A percentile compares a stretch with the other conserved stretches of the same genome.
Evolutionary conservation across 1,284 basidiomycete species (phyloP).

Genomic region (Papiliotrema fonsecae): DNA sequence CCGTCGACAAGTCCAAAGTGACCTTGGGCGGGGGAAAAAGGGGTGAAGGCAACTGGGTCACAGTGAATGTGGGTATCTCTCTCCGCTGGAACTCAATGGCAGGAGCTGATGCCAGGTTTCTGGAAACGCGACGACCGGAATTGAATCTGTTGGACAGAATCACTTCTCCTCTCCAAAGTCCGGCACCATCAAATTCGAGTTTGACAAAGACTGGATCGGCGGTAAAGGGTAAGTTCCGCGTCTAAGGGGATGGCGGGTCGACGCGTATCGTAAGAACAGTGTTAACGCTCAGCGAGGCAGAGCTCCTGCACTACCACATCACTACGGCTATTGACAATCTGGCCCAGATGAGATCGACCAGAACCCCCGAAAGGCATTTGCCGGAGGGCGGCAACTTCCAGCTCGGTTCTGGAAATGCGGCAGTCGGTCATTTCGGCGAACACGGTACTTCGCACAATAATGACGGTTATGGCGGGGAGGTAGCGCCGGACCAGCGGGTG

Average conservation of each 20-base stretch:
- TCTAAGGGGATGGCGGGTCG: no score
- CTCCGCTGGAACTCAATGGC: not conserved
- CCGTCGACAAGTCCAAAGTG: conserved; percentile 25
- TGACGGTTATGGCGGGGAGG: not conserved
- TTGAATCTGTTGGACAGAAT: conserved; percentile 7
- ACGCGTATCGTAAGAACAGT: not conserved
- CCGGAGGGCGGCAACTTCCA: conserved; percentile 5
- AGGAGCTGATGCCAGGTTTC: not conserved
- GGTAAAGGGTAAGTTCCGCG: conserved; percentile 38
- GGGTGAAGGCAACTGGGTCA: conserved; percentile 24
- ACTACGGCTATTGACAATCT: conserved; percentile 13
- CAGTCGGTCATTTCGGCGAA: not conserved
- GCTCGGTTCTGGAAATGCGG: not conserved
- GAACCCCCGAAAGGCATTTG: not conserved
- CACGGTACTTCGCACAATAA: not conserved
- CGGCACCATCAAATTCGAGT: conserved; percentile 39
- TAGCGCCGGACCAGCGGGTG: not conserved
- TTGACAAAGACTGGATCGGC: conserved; percentile 44
- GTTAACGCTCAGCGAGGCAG: conserved; percentile 19
- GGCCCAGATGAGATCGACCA: no score
- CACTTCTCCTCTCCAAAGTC: conserved; percentile 17
- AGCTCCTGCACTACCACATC: conserved; percentile 34
- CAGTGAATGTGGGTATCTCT: conserved; percentile 19
- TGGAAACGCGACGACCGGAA: conserved; percentile 12
- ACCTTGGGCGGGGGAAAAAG: conserved; percentile 25